A percentile compares a stretch with the other conserved stretches of the same genome.
Evolutionary conservation across 2,329 filamentous ascomycete genomes (phyloP).

Genomic region (Xylaria sp.): DNA sequence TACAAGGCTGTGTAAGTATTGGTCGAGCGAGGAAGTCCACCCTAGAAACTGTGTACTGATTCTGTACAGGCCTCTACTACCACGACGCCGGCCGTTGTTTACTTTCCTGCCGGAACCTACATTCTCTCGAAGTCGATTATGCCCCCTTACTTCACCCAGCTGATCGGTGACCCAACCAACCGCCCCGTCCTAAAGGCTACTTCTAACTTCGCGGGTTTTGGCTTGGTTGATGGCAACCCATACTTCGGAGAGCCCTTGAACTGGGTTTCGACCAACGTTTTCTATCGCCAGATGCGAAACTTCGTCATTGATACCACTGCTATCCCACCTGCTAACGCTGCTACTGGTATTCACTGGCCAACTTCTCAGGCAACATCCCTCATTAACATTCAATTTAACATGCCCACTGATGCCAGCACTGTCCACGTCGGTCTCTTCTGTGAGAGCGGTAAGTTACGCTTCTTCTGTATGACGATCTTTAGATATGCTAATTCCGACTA

Average conservation of each 20-base stretch:
- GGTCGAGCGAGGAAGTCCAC: background rate
- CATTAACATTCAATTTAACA: constrained; percentile 62
- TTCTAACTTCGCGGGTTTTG: constrained; percentile 63
- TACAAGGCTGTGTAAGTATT: constrained; percentile 54
- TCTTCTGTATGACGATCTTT: background rate
- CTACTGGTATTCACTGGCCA: constrained; percentile 68
- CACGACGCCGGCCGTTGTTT: constrained; percentile 55
- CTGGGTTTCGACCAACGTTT: constrained; percentile 66
- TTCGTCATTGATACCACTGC: constrained; percentile 66
- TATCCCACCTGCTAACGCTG: constrained; percentile 47
- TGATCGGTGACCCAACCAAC: constrained; percentile 68
- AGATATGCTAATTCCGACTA: constrained; percentile 34
- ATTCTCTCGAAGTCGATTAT: constrained; percentile 66
- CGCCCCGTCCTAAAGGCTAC: constrained; percentile 65
- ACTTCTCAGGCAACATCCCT: constrained; percentile 68
- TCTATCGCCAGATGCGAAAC: constrained; percentile 73
- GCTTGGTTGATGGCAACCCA: constrained; percentile 66
- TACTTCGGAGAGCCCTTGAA: constrained; percentile 56
- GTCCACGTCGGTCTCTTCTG: constrained; percentile 50
- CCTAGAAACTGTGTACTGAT: constrained; percentile 7
- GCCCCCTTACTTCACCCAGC: constrained; percentile 71
- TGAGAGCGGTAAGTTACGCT: constrained; percentile 46
- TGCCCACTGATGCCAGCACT: constrained; percentile 49
- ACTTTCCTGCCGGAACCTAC: constrained; percentile 63
- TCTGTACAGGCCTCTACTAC: constrained; percentile 53